Conservation (phyloP, 23 red algal genomes). For the Pyropia haitanensis region DNA sequence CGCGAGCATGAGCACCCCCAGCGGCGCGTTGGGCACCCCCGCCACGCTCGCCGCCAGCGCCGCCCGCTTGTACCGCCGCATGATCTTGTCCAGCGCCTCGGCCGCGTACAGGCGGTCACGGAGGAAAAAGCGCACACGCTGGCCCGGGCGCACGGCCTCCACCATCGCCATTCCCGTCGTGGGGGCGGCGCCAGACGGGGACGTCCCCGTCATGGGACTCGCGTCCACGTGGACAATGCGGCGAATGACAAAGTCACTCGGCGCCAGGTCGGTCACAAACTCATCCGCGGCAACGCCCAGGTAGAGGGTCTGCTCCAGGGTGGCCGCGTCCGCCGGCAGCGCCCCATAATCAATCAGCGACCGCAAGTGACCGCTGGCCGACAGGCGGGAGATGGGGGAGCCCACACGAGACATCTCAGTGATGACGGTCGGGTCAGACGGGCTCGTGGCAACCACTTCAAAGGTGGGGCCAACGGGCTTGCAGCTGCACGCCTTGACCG, state of each 20-base stretch:
- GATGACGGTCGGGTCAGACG: conserved; percentile 5
- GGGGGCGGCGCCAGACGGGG: not conserved
- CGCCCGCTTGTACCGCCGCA: conserved; percentile 48
- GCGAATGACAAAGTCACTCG: conserved; percentile 33
- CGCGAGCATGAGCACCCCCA: conserved; percentile 50
- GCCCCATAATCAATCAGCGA: conserved; percentile 41
- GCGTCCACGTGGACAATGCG: conserved; percentile 39
- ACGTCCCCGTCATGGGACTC: not conserved
- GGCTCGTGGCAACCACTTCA: conserved; percentile 29
- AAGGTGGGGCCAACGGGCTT: conserved; percentile 35
- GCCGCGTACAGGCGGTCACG: conserved; percentile 27
- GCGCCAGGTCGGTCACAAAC: conserved; percentile 7
- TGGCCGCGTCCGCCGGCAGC: conserved; percentile 19
- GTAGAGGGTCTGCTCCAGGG: conserved; percentile 25
- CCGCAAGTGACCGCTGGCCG: conserved; percentile 37
- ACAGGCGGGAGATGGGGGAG: conserved; percentile 23
- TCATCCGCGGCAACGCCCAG: conserved; percentile 23
- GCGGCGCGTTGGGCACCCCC: conserved; percentile 57
- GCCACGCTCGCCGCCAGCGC: conserved; percentile 40
- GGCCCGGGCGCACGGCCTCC: conserved; percentile 25
- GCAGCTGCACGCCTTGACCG: conserved; percentile 30
- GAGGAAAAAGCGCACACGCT: conserved; percentile 47
- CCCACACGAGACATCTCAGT: conserved; percentile 54
- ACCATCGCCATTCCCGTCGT: conserved; percentile 31
- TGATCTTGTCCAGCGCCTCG: conserved; percentile 21